Base-by-base conservation (phyloP, 2,329 filamentous ascomycete genomes). In the Epichloe gansuensis region DNA sequence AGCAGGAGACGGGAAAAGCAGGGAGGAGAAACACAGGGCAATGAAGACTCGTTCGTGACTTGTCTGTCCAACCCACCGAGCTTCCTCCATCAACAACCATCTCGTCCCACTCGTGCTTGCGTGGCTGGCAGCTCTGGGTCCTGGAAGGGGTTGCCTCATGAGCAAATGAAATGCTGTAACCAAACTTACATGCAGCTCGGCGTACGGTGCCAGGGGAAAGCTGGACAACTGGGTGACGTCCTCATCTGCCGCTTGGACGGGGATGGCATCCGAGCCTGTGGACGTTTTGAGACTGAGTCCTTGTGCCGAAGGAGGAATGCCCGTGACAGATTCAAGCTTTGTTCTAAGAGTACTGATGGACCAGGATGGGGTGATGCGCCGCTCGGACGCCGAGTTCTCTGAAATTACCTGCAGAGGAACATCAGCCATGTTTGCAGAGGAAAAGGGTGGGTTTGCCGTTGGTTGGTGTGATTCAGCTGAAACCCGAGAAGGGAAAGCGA, bases 341-440 rank as follows among this genome's bases (percentile, higher is more conserved):
- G 77, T 72, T 72, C 91, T 95, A 62, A 97, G 78, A 62, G 88
- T 83, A 52, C 78, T 76, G 64, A 98, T 85, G 56, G 85, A 85
- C 93, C 93, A 98, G 60, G 91, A 85, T 13, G 91, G 91, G 28
- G 88, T 91, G 67, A 97, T 83, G 60, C 93, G 88, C 56, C 91
- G 86, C 72, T 98, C 93, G 50, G 89, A 91, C 48, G 84, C 81
- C 47, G 86, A 77, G 68, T 85, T 87, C 55, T 88, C 83, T 50
- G 87, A 91, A 56, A 78, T 78, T 63, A 93, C 80, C 57, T 83
- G 76, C 62, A 93, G 76, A 58, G 87, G 84, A 53, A 93, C 78
- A 67, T 93, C 88, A 51, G 82, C 79, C 73, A 86, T 81, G 65
- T 39, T 44, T 23, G 35, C 17, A 38, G 41, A 47, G n/a, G 13